Evolutionary conservation across 129 eudicot species (phyloP).

Genomic region (Flaveria linearis): DNA sequence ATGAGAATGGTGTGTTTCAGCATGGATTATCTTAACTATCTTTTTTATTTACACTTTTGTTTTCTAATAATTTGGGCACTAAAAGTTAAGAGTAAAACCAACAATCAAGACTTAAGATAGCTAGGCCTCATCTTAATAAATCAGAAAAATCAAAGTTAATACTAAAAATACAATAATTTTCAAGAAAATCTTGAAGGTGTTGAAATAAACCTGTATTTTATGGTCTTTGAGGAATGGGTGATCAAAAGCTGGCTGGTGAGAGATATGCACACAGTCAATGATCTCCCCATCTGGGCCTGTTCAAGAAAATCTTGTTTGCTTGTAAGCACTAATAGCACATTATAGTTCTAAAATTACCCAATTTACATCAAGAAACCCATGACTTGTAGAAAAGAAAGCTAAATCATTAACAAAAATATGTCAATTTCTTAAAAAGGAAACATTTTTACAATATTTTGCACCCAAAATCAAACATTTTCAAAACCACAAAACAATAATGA

Average conservation of each 20-base stretch:
- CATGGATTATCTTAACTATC: not conserved
- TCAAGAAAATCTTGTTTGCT: slow-evolving; percentile 21
- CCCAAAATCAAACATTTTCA: too few species aligned
- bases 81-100: too few species aligned
- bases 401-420: too few species aligned
- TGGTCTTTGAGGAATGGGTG: slow-evolving; percentile 95
- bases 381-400: too few species aligned
- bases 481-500: not conserved
- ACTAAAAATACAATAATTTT: not conserved
- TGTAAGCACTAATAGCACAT: too few species aligned
- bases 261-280: too few species aligned
- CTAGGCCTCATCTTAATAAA: slow-evolving; percentile 66
- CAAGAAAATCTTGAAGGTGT: slow-evolving; percentile 11
- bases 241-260: too few species aligned
- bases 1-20: not conserved
- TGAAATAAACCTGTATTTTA: slow-evolving; percentile 70
- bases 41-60: not conserved
- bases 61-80: not conserved
- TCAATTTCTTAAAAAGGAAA: too few species aligned
- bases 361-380: too few species aligned
- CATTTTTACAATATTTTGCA: too few species aligned
- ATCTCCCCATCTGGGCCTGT: slow-evolving; percentile 92
- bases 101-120: slow-evolving; percentile 30
- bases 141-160: not conserved
- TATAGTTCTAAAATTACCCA: too few species aligned